Conservation (phyloP, 139 green algal species). For the Chlamydomonas sp. region DNA sequence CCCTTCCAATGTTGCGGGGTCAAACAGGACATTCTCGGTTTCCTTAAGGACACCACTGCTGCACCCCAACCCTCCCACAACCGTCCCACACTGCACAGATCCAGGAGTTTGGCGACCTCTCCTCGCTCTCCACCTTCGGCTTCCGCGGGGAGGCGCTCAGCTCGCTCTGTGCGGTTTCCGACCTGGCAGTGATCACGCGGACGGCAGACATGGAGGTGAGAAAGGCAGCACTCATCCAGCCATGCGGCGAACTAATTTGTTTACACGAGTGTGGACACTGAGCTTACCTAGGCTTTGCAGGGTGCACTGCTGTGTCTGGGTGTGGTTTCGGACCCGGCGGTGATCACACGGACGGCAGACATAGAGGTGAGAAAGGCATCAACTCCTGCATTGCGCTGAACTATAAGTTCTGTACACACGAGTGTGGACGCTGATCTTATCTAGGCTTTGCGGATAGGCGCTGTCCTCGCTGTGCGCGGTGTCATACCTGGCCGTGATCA, state of each 20-base stretch:
- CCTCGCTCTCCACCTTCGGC: slow-evolving; percentile 66
- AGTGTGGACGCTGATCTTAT: no score
- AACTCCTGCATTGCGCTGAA: no score
- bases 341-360: slow-evolving; percentile 74
- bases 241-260: no score
- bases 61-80: no score
- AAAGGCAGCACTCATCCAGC: no score
- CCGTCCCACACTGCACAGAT: no score
- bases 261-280: no score
- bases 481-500: slow-evolving; percentile 60
- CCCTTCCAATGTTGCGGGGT: no score
- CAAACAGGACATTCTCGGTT: no score
- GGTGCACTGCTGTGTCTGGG: slow-evolving; percentile 91
- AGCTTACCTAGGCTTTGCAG: neutral
- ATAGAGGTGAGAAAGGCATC: slow-evolving; percentile 35
- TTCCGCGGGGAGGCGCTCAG: slow-evolving; percentile 93
- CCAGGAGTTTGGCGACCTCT: slow-evolving; percentile 10
- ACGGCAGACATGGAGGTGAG: slow-evolving; percentile 46
- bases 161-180: slow-evolving; percentile 77
- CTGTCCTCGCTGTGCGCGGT: slow-evolving; percentile 87
- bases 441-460: slow-evolving; percentile 59
- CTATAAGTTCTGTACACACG: no score
- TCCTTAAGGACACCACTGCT: no score
- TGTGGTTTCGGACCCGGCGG: slow-evolving; percentile 50
- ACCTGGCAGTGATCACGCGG: slow-evolving; percentile 70